Conservation (phyloP, 208 protist species). For the Kentomonas sorsogonicus region DNA sequence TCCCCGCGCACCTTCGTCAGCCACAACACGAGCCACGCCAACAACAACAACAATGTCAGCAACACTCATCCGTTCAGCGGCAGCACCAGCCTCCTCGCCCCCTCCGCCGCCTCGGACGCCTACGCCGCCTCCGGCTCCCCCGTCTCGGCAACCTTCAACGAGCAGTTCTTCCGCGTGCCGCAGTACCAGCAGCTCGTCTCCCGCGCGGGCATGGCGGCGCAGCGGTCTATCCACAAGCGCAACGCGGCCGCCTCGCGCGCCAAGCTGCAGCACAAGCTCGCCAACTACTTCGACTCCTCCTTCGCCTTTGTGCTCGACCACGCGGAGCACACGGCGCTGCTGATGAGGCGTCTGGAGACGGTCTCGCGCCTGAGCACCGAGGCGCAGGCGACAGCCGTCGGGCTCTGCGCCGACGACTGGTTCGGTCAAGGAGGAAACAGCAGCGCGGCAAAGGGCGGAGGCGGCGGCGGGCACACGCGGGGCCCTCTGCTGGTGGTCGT, state of each 20-base stretch:
- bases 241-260: constrained; percentile 19
- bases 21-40: too few species aligned
- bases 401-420: constrained; percentile 40
- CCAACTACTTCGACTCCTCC: constrained; percentile 66
- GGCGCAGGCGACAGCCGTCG: constrained; percentile 43
- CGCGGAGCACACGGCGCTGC: constrained; percentile 40
- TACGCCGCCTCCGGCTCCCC: neutral
- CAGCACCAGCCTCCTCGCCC: too few species aligned
- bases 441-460: constrained; percentile 42
- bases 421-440: too few species aligned
- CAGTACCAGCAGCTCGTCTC: constrained; percentile 11
- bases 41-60: too few species aligned
- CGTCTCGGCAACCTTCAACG: neutral
- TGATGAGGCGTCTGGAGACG: constrained; percentile 65
- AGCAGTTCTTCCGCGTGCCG: constrained; percentile 8
- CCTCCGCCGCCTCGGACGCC: neutral
- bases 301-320: constrained; percentile 73
- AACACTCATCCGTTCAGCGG: too few species aligned
- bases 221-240: constrained; percentile 15
- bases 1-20: too few species aligned
- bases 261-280: constrained; percentile 32
- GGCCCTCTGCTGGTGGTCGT: constrained; percentile 2
- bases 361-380: constrained; percentile 48
- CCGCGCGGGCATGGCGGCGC: constrained; percentile 2
- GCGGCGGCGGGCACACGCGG: constrained; percentile 14